These are phyloP conservation scores for Colletotrichum sublineola DNA, from an alignment of 2,329 filamentous ascomycete genomes.

Conservation along the genomic window DNA sequence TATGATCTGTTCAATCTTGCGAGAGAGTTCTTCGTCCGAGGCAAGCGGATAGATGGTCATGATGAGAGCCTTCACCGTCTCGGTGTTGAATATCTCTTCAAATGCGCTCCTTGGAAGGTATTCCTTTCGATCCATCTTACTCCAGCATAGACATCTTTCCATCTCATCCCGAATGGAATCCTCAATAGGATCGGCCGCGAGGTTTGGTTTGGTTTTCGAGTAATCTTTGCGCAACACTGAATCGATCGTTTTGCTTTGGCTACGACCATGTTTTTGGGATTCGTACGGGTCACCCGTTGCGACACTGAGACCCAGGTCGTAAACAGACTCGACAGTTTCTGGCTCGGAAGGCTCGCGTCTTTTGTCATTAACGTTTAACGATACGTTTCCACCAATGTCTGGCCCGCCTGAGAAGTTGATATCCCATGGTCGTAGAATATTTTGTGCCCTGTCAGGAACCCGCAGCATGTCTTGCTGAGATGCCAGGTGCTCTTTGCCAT, in stretches of 20 bases:
- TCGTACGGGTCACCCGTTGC: background rate
- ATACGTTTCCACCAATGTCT: background rate
- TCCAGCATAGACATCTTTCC: background rate
- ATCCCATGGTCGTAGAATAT: background rate
- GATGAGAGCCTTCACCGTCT: slow-evolving; percentile 2
- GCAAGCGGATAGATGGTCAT: background rate
- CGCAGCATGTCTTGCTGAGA: background rate
- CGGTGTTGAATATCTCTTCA: slow-evolving; percentile 14
- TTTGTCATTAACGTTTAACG: background rate
- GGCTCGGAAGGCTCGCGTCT: background rate
- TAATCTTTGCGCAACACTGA: background rate
- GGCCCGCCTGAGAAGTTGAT: background rate
- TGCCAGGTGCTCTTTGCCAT: background rate
- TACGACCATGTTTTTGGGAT: background rate
- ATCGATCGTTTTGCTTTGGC: background rate
- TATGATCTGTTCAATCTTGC: background rate
- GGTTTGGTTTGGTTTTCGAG: background rate
- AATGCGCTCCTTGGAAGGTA: slow-evolving; percentile 18
- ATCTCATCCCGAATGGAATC: background rate
- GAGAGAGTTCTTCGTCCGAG: background rate
- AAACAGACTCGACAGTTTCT: background rate
- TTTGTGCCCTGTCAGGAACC: background rate
- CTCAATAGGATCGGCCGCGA: background rate
- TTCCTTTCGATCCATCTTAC: slow-evolving; percentile 8
- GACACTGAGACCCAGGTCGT: slow-evolving; percentile 13